Conservation (phyloP, 2,329 filamentous ascomycete species). For the Ambrosiella cleistominuta region DNA sequence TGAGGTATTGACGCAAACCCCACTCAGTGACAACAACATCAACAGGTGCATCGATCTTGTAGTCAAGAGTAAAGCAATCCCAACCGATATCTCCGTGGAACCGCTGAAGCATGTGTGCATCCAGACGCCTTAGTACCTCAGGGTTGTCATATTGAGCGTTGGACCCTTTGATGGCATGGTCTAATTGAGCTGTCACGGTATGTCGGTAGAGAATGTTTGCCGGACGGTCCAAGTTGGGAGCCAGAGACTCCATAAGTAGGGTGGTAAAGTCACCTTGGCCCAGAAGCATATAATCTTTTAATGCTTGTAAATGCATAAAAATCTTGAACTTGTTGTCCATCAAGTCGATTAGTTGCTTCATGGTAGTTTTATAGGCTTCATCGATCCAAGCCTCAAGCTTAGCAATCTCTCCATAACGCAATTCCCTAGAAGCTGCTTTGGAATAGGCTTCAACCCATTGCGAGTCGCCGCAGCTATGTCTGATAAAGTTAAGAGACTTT, state of each 20-base stretch:
- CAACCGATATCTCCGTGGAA: slow-evolving; percentile 95
- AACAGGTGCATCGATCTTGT: slow-evolving; percentile 91
- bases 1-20: slow-evolving; percentile 89
- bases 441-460: slow-evolving; percentile 94
- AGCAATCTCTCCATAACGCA: slow-evolving; percentile 82
- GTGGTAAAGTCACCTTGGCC: slow-evolving; percentile 97
- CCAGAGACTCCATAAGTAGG: slow-evolving; percentile 87
- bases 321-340: slow-evolving; percentile 94
- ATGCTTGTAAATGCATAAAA: slow-evolving; percentile 74
- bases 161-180: slow-evolving; percentile 90
- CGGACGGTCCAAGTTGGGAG: slow-evolving; percentile 80
- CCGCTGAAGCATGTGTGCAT: slow-evolving; percentile 95
- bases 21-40: slow-evolving; percentile 95
- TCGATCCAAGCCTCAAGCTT: slow-evolving; percentile 87
- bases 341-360: slow-evolving; percentile 81
- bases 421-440: slow-evolving; percentile 76
- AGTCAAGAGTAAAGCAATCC: slow-evolving; percentile 98
- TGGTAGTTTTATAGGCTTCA: slow-evolving; percentile 93
- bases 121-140: slow-evolving; percentile 77
- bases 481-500: slow-evolving; percentile 95
- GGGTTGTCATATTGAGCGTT: slow-evolving; percentile 91
- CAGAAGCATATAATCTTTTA: slow-evolving; percentile 88
- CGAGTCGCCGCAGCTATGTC: slow-evolving; percentile 84
- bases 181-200: slow-evolving; percentile 89
- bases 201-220: slow-evolving; percentile 96